Base-by-base conservation (phyloP, 352 stramenopile genomes). In the Phytophthora sp. region DNA sequence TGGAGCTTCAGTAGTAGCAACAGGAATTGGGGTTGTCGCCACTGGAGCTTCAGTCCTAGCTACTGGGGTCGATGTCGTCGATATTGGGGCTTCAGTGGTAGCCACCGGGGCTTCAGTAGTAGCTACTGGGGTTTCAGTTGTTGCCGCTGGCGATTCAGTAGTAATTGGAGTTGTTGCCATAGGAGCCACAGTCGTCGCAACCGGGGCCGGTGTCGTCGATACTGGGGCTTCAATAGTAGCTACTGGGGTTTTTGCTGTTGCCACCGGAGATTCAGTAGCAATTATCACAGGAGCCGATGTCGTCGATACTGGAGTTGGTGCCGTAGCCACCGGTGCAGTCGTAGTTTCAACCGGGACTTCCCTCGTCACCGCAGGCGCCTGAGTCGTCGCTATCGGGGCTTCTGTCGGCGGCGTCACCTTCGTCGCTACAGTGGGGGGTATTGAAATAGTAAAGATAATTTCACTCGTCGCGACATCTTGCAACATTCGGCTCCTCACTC, bases 401-500 rank as follows among this genome's bases (percentile, higher is more conserved):
- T 24, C 0, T 9, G 47, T 53, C 20, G 52, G 45, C 6, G 50
- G 7, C 8, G 27, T 26, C 15, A 46, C 50, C 9, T 59, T 27
- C 4, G 26, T 60, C 6, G 26, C 18, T 16, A 16, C 27, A 52
- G 26, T 23, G 54, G 55, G 53, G 2, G 38, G 11, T 18, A 64
- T n/a, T 7, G 36, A 50, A 2, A 44, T 55, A 6, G 46, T 62
- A 7, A 61, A 61, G 41, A 53, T 42, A 6, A 51, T 26, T 13
- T 69, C 47, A n/a, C 51, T 63, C 24, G 49, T 39, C 12, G 51
- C 31, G 11, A n/a, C 8, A n/a, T 51, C 50, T 58, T 70, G 31
- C 44, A 59, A n/a, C 30, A 9, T 58, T 18, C 54, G 66, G 21
- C 42, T 58, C 31, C 57, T 69, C 26, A 24, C 7, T 67, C 57